Conservation (phyloP, 345 rosid species). For the Tarenaya hassleriana region DNA sequence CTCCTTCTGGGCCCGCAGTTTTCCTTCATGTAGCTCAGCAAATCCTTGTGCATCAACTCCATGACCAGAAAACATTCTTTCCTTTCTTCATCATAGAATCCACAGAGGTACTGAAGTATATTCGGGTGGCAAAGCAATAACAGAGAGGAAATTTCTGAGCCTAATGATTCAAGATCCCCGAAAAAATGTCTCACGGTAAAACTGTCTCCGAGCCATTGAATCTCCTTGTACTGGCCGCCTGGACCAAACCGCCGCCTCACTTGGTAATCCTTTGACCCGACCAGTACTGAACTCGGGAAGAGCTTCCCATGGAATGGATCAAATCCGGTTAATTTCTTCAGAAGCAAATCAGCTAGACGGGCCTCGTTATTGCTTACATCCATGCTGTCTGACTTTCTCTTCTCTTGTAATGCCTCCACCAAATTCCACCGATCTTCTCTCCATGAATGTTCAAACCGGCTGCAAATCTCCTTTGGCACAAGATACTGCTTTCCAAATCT, state of each 20-base stretch:
- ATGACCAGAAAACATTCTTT: slow-evolving; percentile 62
- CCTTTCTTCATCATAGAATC: slow-evolving; percentile 68
- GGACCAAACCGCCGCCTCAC: slow-evolving; percentile 53
- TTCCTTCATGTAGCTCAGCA: slow-evolving; percentile 56
- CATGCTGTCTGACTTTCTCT: slow-evolving; percentile 33
- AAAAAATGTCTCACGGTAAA: slow-evolving; percentile 56
- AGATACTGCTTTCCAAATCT: slow-evolving; percentile 68
- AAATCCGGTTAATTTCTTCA: slow-evolving; percentile 48
- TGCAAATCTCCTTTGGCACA: slow-evolving; percentile 41
- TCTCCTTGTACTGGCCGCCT: slow-evolving; percentile 64
- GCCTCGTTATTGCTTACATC: slow-evolving; percentile 45
- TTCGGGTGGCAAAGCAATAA: slow-evolving; percentile 77
- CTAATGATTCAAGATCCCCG: slow-evolving; percentile 45
- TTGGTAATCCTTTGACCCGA: slow-evolving; percentile 56
- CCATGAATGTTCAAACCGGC: slow-evolving; percentile 47
- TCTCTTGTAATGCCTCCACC: slow-evolving; percentile 54
- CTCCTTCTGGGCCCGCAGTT: slow-evolving; percentile 53
- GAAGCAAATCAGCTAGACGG: slow-evolving; percentile 49
- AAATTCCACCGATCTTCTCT: slow-evolving; percentile 79
- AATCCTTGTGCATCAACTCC: slow-evolving; percentile 78
- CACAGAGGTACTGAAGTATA: slow-evolving; percentile 59
- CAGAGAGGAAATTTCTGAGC: slow-evolving; percentile 49
- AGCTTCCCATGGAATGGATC: slow-evolving; percentile 39
- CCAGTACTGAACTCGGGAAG: slow-evolving; percentile 52
- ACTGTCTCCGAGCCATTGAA: slow-evolving; percentile 75